Conservation (phyloP, 139 green algal genomes). For the Medakamo hakoo region DNA sequence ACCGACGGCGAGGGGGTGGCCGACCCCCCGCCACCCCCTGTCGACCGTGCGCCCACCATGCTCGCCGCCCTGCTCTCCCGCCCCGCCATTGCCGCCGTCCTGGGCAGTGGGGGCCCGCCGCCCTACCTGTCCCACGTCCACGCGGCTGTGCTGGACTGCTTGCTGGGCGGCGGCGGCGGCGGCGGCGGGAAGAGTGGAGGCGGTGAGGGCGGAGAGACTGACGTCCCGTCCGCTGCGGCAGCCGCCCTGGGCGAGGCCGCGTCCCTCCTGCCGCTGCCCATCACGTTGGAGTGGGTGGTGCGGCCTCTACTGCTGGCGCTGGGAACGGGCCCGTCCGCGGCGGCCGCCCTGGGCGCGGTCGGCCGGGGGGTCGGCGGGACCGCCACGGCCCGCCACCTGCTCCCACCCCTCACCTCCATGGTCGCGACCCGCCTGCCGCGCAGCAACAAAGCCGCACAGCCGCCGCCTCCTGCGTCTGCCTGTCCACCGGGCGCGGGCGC, state of each 20-base stretch:
- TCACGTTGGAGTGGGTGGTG: background rate
- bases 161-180: background rate
- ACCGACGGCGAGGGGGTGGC: too few relatives aligned
- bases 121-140: background rate
- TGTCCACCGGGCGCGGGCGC: background rate
- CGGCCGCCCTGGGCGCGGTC: background rate
- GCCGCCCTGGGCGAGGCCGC: background rate
- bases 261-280: background rate
- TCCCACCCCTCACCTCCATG: background rate
- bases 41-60: too few relatives aligned
- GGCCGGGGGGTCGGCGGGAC: background rate
- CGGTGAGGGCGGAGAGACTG: too few relatives aligned
- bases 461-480: too few relatives aligned
- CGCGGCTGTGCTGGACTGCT: background rate
- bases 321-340: too few relatives aligned
- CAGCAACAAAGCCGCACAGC: too few relatives aligned
- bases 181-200: background rate
- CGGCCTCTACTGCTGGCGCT: background rate
- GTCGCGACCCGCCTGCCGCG: background rate
- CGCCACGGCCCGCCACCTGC: background rate
- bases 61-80: background rate
- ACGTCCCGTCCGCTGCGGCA: background rate
- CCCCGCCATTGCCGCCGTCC: background rate
- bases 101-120: background rate
- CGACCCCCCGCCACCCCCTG: too few relatives aligned